These are phyloP conservation scores for Reticulascus tulasneorum DNA, from an alignment of 2,329 filamentous ascomycete species.

Conservation along the genomic window DNA sequence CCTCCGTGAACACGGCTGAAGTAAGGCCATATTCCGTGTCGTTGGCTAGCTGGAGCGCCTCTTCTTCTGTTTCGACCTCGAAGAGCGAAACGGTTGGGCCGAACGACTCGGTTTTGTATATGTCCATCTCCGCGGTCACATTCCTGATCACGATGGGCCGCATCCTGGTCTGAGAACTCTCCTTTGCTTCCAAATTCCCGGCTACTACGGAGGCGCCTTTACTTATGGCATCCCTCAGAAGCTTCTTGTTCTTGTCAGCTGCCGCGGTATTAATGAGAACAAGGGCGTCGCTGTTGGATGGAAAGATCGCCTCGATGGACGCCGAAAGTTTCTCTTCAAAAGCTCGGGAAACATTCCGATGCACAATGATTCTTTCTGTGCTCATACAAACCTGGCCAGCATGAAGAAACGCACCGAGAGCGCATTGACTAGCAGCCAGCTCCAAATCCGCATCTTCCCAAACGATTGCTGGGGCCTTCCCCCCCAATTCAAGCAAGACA, in stretches of 20 bases:
- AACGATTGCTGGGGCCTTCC: constrained; percentile 76
- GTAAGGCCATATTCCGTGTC: constrained; percentile 72
- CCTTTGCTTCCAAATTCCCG: constrained; percentile 25
- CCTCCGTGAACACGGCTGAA: constrained; percentile 65
- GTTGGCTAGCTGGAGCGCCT: constrained; percentile 71
- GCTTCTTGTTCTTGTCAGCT: constrained; percentile 55
- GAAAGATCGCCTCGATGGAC: constrained; percentile 38
- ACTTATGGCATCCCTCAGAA: constrained; percentile 55
- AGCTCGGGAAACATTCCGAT: constrained; percentile 39
- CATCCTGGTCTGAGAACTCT: constrained; percentile 35
- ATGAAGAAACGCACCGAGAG: constrained; percentile 68
- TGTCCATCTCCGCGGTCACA: constrained; percentile 56
- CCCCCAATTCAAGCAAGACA: constrained; percentile 75
- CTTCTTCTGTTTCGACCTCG: constrained; percentile 59
- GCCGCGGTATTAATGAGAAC: constrained; percentile 67
- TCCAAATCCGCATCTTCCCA: constrained; percentile 76
- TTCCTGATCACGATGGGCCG: constrained; percentile 61
- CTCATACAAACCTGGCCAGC: constrained; percentile 82
- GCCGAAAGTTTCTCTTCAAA: constrained; percentile 42
- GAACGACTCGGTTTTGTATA: constrained; percentile 69
- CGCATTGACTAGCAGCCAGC: constrained; percentile 64
- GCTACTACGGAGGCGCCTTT: constrained; percentile 55
- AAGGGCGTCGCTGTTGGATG: constrained; percentile 58
- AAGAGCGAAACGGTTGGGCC: constrained; percentile 65
- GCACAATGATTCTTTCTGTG: constrained; percentile 68